Evolutionary conservation across 495 filamentous ascomycete species (phyloP).

Genomic region (Lentithecium fluviatile): DNA sequence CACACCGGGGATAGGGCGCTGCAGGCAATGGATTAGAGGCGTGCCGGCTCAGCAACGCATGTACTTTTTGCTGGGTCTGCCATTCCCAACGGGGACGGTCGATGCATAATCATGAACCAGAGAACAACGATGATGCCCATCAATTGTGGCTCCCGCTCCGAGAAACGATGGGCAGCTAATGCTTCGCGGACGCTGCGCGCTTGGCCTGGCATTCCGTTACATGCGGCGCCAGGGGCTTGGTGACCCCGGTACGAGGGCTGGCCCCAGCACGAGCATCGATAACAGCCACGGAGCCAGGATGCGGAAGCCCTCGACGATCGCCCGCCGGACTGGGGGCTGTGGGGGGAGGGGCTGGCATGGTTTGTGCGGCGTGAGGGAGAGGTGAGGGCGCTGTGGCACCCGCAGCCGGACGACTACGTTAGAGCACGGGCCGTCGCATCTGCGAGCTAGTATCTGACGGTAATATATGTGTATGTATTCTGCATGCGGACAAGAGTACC

Average conservation of each 20-base stretch:
- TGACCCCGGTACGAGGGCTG: slow-evolving; percentile 10
- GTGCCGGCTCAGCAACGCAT: not conserved
- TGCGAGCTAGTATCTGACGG: not conserved
- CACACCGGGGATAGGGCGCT: not conserved
- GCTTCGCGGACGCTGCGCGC: not conserved
- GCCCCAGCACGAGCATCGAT: slow-evolving; percentile 7
- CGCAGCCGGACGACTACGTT: not conserved
- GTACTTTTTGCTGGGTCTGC: slow-evolving; percentile 11
- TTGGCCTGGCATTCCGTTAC: slow-evolving; percentile 22
- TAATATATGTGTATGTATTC: not conserved
- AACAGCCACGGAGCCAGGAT: slow-evolving; percentile 6
- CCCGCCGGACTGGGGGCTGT: not conserved
- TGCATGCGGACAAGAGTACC: not conserved
- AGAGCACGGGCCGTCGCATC: not conserved
- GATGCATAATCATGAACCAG: slow-evolving; percentile 39
- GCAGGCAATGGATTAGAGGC: not conserved
- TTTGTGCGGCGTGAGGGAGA: slow-evolving; percentile 1
- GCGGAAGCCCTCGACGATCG: not conserved
- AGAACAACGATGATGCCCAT: slow-evolving; percentile 30
- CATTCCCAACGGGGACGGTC: slow-evolving; percentile 16
- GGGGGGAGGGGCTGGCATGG: not conserved
- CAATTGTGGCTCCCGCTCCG: slow-evolving; percentile 27
- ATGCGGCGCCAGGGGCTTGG: slow-evolving; percentile 35
- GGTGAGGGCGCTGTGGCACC: slow-evolving; percentile 4
- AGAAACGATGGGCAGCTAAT: slow-evolving; percentile 14